Percentiles rank a stretch among this genome's conserved stretches.
Conservation (phyloP, 1,139 yeast genomes). For the Williopsis jadinii region DNA sequence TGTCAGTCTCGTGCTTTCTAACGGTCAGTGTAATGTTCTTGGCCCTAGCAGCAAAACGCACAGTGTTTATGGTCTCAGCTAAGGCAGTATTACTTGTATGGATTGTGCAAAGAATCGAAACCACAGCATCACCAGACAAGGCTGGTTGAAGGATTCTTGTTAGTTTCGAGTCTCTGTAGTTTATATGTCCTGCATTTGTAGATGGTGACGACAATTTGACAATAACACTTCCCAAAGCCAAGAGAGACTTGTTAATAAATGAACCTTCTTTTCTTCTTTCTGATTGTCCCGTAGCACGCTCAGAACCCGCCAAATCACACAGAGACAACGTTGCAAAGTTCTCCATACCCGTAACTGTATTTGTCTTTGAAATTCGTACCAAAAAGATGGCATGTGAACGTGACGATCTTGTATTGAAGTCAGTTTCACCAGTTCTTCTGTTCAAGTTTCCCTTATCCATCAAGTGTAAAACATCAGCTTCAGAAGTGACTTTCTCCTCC, state of each 20-base stretch:
- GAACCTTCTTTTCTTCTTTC: constrained; percentile 90
- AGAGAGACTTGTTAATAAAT: constrained; percentile 79
- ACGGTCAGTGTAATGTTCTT: constrained; percentile 74
- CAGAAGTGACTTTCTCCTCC: constrained; percentile 48
- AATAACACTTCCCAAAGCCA: constrained; percentile 86
- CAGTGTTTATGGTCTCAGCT: constrained; percentile 79
- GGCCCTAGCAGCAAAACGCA: constrained; percentile 90
- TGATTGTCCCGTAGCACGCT: constrained; percentile 73
- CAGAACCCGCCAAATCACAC: constrained; percentile 96
- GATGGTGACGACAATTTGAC: constrained; percentile 54
- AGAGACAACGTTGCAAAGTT: constrained; percentile 64
- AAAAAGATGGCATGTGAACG: constrained; percentile 91
- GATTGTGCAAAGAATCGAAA: constrained; percentile 84
- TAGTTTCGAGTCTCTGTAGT: constrained; percentile 87
- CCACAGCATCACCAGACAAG: constrained; percentile 76
- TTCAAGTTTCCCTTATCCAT: constrained; percentile 66
- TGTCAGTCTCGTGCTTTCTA: constrained; percentile 41
- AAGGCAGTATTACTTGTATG: constrained; percentile 51
- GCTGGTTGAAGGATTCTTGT: constrained; percentile 89
- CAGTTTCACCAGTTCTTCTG: constrained; percentile 83
- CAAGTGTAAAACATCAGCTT: constrained; percentile 53
- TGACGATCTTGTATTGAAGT: constrained; percentile 75
- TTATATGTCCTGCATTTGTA: constrained; percentile 48
- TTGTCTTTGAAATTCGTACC: constrained; percentile 46
- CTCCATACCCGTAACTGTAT: constrained; percentile 34